Conservation (phyloP, 78 protist species). For the Thecamonas trahens region DNA sequence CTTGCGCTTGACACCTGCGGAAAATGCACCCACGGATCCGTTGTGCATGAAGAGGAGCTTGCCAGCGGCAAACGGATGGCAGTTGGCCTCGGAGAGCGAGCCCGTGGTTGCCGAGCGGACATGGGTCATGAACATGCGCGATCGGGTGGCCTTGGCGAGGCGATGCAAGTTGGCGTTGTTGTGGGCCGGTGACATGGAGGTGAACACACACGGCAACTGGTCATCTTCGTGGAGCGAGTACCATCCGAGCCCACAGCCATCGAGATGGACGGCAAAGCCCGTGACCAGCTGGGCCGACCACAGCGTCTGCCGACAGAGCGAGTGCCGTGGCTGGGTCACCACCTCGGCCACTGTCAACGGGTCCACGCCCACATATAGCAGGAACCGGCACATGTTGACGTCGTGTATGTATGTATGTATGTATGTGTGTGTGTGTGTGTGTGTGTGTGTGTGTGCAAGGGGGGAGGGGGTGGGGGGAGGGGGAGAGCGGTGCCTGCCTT, state of each 20-base stretch:
- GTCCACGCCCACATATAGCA: too few species aligned
- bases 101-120: constrained; percentile 50
- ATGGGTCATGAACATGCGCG: constrained; percentile 41
- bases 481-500: too few species aligned
- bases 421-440: background rate
- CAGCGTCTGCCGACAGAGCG: too few species aligned
- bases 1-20: too few species aligned
- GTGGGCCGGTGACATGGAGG: constrained; percentile 40
- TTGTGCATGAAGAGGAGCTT: constrained; percentile 52
- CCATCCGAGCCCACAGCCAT: constrained; percentile 61
- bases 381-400: too few species aligned
- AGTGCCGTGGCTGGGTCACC: too few species aligned
- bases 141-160: constrained; percentile 5
- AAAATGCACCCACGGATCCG: constrained; percentile 23
- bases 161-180: constrained; percentile 34
- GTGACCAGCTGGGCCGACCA: too few species aligned
- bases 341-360: too few species aligned
- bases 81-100: constrained; percentile 20
- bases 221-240: constrained; percentile 12
- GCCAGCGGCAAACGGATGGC: constrained; percentile 45
- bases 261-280: too few species aligned
- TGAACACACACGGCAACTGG: constrained; percentile 41
- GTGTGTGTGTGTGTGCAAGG: too few species aligned
- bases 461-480: too few species aligned
- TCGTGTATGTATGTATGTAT: too few species aligned